Percentiles rank a stretch among this genome's conserved stretches.
Conservation (phyloP, 495 filamentous ascomycete genomes). For the Lophiotrema nucula region DNA sequence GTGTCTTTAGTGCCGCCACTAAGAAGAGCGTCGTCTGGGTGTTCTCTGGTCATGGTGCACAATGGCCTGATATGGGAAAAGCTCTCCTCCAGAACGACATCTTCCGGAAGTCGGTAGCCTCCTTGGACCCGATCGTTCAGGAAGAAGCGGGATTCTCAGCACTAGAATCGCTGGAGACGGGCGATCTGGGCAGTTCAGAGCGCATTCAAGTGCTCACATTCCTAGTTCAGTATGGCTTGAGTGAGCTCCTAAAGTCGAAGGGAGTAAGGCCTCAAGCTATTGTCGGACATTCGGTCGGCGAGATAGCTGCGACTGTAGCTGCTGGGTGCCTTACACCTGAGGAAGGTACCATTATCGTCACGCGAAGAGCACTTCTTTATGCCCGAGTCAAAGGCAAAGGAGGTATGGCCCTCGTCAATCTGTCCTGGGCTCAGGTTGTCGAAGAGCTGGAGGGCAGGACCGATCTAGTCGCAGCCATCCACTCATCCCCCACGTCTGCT, state of each 20-base stretch:
- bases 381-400: constrained; percentile 47
- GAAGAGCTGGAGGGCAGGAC: constrained; percentile 23
- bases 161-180: constrained; percentile 35
- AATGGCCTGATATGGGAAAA: constrained; percentile 33
- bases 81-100: constrained; percentile 18
- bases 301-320: constrained; percentile 40
- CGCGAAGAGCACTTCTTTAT: constrained; percentile 42
- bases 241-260: constrained; percentile 31
- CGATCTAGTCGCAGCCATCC: constrained; percentile 44
- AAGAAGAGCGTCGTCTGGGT: constrained; percentile 22
- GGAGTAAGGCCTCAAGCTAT: constrained; percentile 37
- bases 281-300: constrained; percentile 45
- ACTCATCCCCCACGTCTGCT: constrained; percentile 47
- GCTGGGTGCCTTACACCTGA: constrained; percentile 36
- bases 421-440: constrained; percentile 46
- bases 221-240: constrained; percentile 40
- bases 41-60: constrained; percentile 34
- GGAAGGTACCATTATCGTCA: constrained; percentile 41
- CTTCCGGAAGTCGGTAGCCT: constrained; percentile 10
- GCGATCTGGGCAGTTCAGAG: constrained; percentile 36
- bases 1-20: constrained; percentile 22
- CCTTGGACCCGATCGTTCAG: constrained; percentile 32
- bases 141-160: constrained; percentile 40
- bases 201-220: constrained; percentile 41
- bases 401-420: constrained; percentile 52